Percentiles rank a stretch among this genome's conserved stretches.
phyloP scores from a whole-genome alignment of 108 stramenopile genomes.

The Cyclostephanos invisitatus region DNA sequence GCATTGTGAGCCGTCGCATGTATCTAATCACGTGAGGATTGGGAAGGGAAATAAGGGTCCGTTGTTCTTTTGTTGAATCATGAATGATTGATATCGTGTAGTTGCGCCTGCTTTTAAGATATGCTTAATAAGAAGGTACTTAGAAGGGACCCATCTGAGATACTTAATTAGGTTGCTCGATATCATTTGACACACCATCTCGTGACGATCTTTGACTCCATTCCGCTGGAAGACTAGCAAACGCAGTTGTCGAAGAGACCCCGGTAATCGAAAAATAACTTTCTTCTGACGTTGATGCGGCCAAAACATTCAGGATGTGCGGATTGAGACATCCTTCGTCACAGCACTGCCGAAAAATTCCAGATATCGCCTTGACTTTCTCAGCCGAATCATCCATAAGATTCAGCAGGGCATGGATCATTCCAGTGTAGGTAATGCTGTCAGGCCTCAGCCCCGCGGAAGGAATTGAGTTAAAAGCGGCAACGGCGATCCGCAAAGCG shows the following conservation, averaged over 20 bases:
- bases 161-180: background rate
- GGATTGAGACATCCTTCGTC: slow-evolving; percentile 43
- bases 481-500: slow-evolving; percentile 35
- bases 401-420: slow-evolving; percentile 35
- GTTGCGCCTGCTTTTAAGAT: too few relatives aligned
- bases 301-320: slow-evolving; percentile 38
- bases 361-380: slow-evolving; percentile 12
- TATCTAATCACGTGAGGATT: too few relatives aligned
- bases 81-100: too few relatives aligned
- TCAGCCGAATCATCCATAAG: slow-evolving; percentile 26
- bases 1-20: too few relatives aligned
- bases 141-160: background rate
- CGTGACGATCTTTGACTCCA: slow-evolving; percentile 29
- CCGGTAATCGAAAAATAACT: slow-evolving; percentile 30
- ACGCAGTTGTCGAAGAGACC: background rate
- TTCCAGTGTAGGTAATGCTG: slow-evolving; percentile 42
- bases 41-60: too few relatives aligned
- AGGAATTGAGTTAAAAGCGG: slow-evolving; percentile 31
- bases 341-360: slow-evolving; percentile 37
- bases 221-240: slow-evolving; percentile 23
- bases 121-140: too few relatives aligned
- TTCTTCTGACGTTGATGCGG: slow-evolving; percentile 18
- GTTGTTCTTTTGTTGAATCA: too few relatives aligned
- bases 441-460: slow-evolving; percentile 36
- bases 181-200: background rate